Conservation (phyloP, 768 basidiomycete genomes). For the Collybiopsis luxurians region DNA sequence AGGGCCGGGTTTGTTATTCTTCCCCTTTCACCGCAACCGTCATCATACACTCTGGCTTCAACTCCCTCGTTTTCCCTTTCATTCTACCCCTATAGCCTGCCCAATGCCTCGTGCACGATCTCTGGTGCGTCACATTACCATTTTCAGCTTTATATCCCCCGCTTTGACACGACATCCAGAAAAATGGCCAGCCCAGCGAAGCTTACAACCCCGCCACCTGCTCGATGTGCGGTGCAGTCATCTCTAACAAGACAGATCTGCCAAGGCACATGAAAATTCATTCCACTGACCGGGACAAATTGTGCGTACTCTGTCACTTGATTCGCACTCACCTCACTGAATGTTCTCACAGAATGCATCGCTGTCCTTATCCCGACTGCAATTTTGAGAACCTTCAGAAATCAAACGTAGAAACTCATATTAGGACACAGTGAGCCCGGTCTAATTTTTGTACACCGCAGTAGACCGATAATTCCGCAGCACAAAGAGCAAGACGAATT, state of each 20-base stretch:
- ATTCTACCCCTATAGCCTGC: no score
- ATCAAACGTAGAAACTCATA: conserved; percentile 20
- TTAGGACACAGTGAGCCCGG: conserved; percentile 23
- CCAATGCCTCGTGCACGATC: conserved; percentile 4
- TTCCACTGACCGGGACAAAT: conserved; percentile 10
- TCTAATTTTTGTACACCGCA: background rate
- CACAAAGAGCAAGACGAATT: conserved; percentile 6
- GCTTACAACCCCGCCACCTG: conserved; percentile 6
- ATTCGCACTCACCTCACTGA: conserved; percentile 6
- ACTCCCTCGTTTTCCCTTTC: no score
- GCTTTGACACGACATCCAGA: conserved; percentile 6
- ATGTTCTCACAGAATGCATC: conserved; percentile 14
- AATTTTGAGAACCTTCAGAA: conserved; percentile 17
- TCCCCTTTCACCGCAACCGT: no score
- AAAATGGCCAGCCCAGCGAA: conserved; percentile 3
- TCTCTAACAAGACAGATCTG: conserved; percentile 22
- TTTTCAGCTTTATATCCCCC: conserved; percentile 1
- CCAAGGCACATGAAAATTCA: conserved; percentile 21
- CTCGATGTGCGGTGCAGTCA: conserved; percentile 5
- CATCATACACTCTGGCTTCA: no score
- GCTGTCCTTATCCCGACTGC: conserved; percentile 18
- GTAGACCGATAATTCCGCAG: conserved; percentile 9
- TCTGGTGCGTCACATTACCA: background rate
- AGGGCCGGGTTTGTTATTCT: no score
- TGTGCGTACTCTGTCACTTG: conserved; percentile 16